Evolutionary conservation across 2,329 filamentous ascomycete species (phyloP).

Genomic region (Cucurbitaria berberidis): DNA sequence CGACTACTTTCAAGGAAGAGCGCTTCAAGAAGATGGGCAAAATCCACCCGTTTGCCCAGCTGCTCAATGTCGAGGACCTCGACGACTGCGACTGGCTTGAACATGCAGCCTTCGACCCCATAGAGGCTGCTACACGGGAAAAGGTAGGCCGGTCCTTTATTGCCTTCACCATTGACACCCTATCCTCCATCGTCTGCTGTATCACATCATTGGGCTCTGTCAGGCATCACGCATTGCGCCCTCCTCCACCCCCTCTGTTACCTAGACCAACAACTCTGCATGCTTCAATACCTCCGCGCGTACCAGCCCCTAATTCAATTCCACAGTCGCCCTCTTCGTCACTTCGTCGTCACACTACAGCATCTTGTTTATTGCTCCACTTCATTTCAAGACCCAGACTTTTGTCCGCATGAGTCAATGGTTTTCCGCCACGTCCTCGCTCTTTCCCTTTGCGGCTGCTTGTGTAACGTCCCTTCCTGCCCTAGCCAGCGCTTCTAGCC

Average conservation of each 20-base stretch:
- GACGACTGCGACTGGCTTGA: constrained; percentile 67
- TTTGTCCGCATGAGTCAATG: not conserved
- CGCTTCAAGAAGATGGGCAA: constrained; percentile 55
- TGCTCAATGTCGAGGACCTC: constrained; percentile 70
- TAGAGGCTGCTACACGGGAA: constrained; percentile 63
- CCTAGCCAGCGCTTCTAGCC: not conserved
- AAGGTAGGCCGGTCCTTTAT: constrained; percentile 58
- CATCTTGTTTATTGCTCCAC: not conserved
- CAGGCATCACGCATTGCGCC: constrained; percentile 18
- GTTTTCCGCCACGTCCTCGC: not conserved
- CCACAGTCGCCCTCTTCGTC: not conserved
- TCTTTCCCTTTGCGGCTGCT: constrained; percentile 2
- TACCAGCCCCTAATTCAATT: not conserved
- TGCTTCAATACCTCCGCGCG: not conserved
- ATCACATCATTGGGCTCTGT: constrained; percentile 19
- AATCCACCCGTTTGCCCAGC: constrained; percentile 75
- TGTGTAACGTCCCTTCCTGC: constrained; percentile 6
- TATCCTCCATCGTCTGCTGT: constrained; percentile 2
- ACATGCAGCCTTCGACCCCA: constrained; percentile 62
- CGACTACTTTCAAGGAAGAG: constrained; percentile 33
- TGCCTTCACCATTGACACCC: not conserved
- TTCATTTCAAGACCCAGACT: not conserved
- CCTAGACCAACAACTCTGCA: not conserved
- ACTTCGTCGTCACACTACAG: not conserved
- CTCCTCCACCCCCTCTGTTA: constrained; percentile 19